A percentile compares a stretch with the other conserved stretches of the same genome.
These are phyloP conservation scores for Gracilaria gracilis DNA, from an alignment of 23 red algal genomes.

Conservation along the genomic window DNA sequence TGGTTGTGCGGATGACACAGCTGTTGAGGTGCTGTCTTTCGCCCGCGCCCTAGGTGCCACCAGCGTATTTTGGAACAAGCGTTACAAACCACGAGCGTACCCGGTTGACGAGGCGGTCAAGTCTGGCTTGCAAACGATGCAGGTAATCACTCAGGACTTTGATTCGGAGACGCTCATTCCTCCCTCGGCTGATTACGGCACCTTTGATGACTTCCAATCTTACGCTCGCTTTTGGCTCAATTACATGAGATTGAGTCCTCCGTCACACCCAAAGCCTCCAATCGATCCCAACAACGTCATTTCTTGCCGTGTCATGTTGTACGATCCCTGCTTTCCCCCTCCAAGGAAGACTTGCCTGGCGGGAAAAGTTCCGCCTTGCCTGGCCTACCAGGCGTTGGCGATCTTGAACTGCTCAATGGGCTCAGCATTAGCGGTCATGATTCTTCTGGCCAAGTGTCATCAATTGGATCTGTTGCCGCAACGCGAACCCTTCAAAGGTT, in stretches of 20 bases:
- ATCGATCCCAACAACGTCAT: not conserved
- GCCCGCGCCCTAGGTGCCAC: conserved; percentile 32
- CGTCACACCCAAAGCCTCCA: conserved; percentile 45
- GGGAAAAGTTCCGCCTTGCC: not conserved
- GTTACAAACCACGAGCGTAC: conserved; percentile 60
- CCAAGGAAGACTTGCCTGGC: not conserved
- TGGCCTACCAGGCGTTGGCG: not conserved
- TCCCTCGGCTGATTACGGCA: conserved; percentile 18
- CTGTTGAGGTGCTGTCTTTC: conserved; percentile 41
- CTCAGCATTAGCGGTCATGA: conserved; percentile 29
- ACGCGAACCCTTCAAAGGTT: conserved; percentile 32
- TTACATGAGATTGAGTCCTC: conserved; percentile 32
- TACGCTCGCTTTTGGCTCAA: conserved; percentile 69
- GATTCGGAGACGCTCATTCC: conserved; percentile 59
- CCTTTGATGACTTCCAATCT: conserved; percentile 66
- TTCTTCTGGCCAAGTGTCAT: conserved; percentile 29
- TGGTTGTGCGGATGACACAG: conserved; percentile 40
- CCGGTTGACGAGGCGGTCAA: conserved; percentile 63
- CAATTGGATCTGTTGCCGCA: conserved; percentile 52
- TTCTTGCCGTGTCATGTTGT: not conserved
- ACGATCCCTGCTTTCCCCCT: not conserved
- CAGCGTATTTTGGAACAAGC: conserved; percentile 73
- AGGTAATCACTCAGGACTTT: conserved; percentile 25
- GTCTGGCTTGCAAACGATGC: not conserved
- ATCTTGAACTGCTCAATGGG: conserved; percentile 50